A percentile compares a stretch with the other conserved stretches of the same genome.
Evolutionary conservation across 495 filamentous ascomycete genomes (phyloP).

Genomic region (Aspergillus saccharolyticus): DNA sequence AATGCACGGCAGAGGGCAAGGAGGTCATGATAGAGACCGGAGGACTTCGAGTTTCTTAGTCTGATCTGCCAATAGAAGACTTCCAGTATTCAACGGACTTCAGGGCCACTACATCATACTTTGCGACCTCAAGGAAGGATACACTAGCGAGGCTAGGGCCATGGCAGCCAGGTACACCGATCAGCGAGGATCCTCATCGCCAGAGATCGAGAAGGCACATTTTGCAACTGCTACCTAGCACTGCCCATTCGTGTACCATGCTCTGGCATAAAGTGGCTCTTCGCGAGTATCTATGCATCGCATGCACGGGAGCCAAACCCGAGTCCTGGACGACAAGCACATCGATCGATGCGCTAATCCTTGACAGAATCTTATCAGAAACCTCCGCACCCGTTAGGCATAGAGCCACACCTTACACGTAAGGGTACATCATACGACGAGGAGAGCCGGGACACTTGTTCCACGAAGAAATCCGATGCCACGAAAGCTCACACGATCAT

Average conservation of each 20-base stretch:
- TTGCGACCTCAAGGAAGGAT: neutral
- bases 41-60: neutral
- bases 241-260: neutral
- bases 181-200: no score
- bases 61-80: neutral
- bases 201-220: neutral
- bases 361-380: neutral
- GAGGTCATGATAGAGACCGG: neutral
- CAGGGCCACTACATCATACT: neutral
- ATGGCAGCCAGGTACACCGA: no score
- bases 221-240: neutral
- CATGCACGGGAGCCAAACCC: neutral
- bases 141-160: no score
- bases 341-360: neutral
- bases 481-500: neutral
- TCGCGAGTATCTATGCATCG: neutral
- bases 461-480: neutral
- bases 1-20: neutral
- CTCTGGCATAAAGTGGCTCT: neutral
- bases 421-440: neutral
- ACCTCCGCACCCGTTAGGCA: neutral
- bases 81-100: neutral
- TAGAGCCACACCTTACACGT: neutral
- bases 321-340: neutral
- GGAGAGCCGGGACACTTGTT: no score